Percentiles rank a stretch among this genome's conserved stretches.
Evolutionary conservation across 129 eudicot genomes (phyloP).

Genomic region (Flaveria sonorensis): DNA sequence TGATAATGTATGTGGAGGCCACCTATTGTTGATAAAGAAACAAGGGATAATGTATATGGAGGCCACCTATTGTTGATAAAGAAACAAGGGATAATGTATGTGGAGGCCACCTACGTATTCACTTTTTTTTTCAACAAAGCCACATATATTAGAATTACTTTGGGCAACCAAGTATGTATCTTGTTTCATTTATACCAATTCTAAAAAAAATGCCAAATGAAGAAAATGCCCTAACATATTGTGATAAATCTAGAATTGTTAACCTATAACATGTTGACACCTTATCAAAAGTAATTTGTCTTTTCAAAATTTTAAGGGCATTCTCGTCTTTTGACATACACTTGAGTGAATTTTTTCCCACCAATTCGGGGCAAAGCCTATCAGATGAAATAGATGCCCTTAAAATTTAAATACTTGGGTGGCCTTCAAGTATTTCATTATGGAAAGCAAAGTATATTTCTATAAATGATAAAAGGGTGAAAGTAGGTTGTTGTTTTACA

Average conservation of each 20-base stretch:
- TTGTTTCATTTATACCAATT: not conserved
- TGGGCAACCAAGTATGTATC: not conserved
- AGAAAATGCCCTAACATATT: not conserved
- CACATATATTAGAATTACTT: not conserved
- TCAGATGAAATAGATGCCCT: not conserved
- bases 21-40: too few relatives aligned
- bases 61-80: too few relatives aligned
- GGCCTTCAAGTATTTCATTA: not conserved
- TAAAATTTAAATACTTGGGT: not conserved
- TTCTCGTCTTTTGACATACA: not conserved
- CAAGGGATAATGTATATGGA: not conserved
- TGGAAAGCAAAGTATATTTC: not conserved
- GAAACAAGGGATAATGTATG: not conserved
- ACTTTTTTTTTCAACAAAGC: not conserved
- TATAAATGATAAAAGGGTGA: not conserved
- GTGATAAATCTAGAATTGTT: not conserved
- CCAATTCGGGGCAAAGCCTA: not conserved
- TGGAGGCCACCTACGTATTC: not conserved
- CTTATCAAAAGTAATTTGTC: not conserved
- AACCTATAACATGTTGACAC: not conserved
- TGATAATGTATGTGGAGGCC: not conserved
- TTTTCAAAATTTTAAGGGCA: not conserved
- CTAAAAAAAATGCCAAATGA: not conserved
- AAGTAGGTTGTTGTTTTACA: not conserved
- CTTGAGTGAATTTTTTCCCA: not conserved